Percentiles rank a stretch among this genome's conserved stretches.
Conservation (phyloP, 148 eudicot species). For the Cornus suecica region DNA sequence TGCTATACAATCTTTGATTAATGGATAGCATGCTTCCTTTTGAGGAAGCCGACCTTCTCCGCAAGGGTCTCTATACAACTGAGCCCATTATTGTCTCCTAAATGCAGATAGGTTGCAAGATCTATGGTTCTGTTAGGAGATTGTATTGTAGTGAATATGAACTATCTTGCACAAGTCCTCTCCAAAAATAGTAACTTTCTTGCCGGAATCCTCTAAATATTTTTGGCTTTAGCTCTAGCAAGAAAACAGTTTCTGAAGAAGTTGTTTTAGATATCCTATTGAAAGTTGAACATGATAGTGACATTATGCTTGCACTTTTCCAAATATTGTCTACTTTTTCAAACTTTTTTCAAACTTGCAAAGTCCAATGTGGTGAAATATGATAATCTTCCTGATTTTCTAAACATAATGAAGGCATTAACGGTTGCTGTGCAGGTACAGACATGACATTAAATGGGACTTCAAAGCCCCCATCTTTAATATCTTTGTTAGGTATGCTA, state of each 20-base stretch:
- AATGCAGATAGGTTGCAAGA: not conserved
- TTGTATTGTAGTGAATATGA: not conserved
- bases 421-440: conserved; percentile 32
- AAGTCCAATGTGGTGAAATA: not conserved
- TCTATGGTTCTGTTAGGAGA: not conserved
- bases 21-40: not conserved
- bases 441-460: conserved; percentile 32
- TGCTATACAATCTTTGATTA: not conserved
- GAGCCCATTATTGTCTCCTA: not conserved
- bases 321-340: not conserved
- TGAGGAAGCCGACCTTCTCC: not conserved
- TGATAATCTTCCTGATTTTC: not conserved
- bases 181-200: no score
- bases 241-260: not conserved
- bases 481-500: conserved; percentile 56
- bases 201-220: no score
- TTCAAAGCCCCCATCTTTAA: conserved; percentile 46
- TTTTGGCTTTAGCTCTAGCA: not conserved
- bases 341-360: not conserved
- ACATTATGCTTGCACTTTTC: not conserved
- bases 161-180: not conserved
- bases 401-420: not conserved
- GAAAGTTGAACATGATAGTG: not conserved
- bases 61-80: not conserved
- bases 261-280: not conserved